phyloP scores from a whole-genome alignment of 2,329 filamentous ascomycete genomes.

The Cladophialophora carrionii region DNA sequence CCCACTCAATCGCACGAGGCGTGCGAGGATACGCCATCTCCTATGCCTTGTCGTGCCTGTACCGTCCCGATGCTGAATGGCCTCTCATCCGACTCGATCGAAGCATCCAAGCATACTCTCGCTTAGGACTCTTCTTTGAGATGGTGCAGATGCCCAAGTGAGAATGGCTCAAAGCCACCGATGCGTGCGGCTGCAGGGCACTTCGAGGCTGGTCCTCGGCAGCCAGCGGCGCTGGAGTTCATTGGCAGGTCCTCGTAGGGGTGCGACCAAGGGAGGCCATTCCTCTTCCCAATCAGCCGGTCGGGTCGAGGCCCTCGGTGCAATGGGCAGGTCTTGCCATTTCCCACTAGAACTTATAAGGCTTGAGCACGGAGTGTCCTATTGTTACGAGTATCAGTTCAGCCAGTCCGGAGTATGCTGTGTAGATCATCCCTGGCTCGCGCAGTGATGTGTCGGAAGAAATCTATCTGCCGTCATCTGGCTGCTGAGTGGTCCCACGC shows the following conservation, averaged over 20 bases:
- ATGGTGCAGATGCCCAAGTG: slow-evolving; percentile 15
- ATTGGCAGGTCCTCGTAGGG: background rate
- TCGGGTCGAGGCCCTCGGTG: no score
- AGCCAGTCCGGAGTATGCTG: no score
- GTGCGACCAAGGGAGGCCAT: no score
- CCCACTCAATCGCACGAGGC: no score
- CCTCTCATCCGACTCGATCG: background rate
- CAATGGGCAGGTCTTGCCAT: background rate
- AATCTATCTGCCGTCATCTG: background rate
- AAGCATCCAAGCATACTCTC: background rate
- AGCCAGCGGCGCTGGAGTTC: background rate
- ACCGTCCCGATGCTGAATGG: background rate
- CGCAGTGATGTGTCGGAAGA: background rate
- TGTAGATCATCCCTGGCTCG: background rate
- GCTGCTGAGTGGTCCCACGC: no score
- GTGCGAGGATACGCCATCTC: background rate
- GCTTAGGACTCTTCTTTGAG: background rate
- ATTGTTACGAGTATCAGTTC: background rate
- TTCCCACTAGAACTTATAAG: background rate
- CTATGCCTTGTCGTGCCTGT: background rate
- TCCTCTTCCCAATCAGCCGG: background rate
- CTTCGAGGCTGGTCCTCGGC: background rate
- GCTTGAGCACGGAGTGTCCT: background rate
- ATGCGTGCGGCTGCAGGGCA: slow-evolving; percentile 8
- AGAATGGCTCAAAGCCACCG: background rate